These are phyloP conservation scores for Pyrus bretschneideri DNA, from an alignment of 306 rosid species.

Conservation along the genomic window DNA sequence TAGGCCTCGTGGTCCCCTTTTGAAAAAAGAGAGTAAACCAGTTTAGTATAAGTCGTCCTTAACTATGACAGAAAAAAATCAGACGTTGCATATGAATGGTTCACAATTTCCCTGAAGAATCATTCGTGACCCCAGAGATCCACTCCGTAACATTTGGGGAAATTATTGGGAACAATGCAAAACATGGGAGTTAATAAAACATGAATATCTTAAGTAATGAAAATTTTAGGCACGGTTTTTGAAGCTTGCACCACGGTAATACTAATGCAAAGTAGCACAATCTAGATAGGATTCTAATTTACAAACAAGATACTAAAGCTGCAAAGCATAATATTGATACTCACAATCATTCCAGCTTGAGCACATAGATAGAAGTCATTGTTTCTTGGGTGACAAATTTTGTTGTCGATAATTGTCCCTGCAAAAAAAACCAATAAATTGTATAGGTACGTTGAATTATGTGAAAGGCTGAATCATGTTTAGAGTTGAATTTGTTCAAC, in stretches of 20 bases:
- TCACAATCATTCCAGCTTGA: constrained; percentile 95
- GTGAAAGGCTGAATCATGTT: neutral
- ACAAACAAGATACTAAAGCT: neutral
- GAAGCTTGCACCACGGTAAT: neutral
- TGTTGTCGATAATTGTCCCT: constrained; percentile 91
- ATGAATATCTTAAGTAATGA: neutral
- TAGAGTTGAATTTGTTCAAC: neutral
- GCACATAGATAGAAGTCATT: constrained; percentile 91
- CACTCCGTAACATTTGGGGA: neutral
- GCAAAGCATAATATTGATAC: constrained; percentile 10
- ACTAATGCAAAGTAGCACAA: neutral
- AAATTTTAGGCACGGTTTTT: neutral
- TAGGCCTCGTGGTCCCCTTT: constrained; percentile 91
- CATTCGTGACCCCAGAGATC: neutral
- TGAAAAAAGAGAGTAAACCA: neutral
- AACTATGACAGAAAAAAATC: neutral
- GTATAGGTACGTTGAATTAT: neutral
- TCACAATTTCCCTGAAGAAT: neutral
- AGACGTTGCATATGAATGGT: neutral
- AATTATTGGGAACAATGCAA: neutral
- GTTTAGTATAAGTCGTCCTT: neutral
- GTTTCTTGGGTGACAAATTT: constrained; percentile 78
- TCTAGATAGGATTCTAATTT: neutral
- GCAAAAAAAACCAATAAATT: neutral
- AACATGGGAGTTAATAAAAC: neutral